These are phyloP conservation scores for Lactarius hatsudake DNA, from an alignment of 768 basidiomycete species.

Conservation along the genomic window DNA sequence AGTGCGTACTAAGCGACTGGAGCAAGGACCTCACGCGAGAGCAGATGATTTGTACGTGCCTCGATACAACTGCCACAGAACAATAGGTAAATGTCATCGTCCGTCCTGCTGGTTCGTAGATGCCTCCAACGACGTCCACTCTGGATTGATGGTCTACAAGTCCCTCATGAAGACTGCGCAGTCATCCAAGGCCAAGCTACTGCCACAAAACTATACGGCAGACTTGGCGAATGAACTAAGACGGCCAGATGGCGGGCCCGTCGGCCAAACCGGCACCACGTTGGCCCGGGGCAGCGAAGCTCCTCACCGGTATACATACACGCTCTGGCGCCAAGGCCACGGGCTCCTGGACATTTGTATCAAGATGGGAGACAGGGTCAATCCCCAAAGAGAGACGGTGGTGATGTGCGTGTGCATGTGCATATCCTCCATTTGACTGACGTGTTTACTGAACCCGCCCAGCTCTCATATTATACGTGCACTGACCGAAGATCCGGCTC, in stretches of 20 bases:
- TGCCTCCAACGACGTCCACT: slow-evolving; percentile 52
- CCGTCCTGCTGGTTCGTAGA: slow-evolving; percentile 34
- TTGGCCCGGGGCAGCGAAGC: background rate
- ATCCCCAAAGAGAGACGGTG: slow-evolving; percentile 45
- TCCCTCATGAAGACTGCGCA: slow-evolving; percentile 37
- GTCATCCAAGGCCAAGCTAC: slow-evolving; percentile 28
- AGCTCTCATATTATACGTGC: slow-evolving; percentile 47
- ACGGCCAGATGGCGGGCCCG: background rate
- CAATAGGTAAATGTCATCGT: background rate
- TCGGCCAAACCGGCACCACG: background rate
- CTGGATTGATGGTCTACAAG: slow-evolving; percentile 44
- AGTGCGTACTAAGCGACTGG: slow-evolving; percentile 50
- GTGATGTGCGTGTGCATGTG: slow-evolving; percentile 44
- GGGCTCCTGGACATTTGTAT: slow-evolving; percentile 41
- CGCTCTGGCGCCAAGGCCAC: slow-evolving; percentile 41
- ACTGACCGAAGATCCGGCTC: slow-evolving; percentile 38
- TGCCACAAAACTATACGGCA: slow-evolving; percentile 29
- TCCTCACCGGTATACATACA: slow-evolving; percentile 43
- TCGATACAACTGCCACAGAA: background rate
- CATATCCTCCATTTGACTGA: no score
- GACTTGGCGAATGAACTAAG: slow-evolving; percentile 30
- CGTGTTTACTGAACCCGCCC: background rate
- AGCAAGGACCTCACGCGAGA: slow-evolving; percentile 37
- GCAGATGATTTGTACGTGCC: slow-evolving; percentile 41
- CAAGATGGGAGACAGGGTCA: slow-evolving; percentile 35